These are phyloP conservation scores for Platanthera guangdongensis DNA, from an alignment of 106 monocot genomes.

Conservation along the genomic window DNA sequence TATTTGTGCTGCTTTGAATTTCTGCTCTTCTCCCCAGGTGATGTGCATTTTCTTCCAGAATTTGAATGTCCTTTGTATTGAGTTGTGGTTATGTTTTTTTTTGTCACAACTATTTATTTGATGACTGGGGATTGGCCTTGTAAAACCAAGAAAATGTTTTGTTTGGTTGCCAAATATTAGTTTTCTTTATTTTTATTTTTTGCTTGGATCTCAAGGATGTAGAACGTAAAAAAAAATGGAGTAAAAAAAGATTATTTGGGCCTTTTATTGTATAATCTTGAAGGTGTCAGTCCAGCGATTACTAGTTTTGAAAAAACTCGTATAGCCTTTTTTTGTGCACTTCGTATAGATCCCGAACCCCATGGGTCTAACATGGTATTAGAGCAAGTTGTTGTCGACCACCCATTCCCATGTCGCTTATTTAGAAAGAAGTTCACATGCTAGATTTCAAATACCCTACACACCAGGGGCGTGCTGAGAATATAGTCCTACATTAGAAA, in stretches of 20 bases:
- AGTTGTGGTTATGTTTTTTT: not conserved
- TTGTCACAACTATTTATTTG: not conserved
- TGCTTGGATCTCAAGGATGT: not conserved
- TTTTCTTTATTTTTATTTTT: not conserved
- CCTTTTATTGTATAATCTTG: too few relatives aligned
- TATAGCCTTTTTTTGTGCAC: too few relatives aligned
- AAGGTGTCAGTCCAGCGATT: too few relatives aligned
- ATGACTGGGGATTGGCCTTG: not conserved
- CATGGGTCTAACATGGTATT: too few relatives aligned
- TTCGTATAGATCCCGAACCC: too few relatives aligned
- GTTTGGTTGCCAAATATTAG: not conserved
- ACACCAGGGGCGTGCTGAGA: too few relatives aligned
- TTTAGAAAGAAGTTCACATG: too few relatives aligned
- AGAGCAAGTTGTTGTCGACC: too few relatives aligned
- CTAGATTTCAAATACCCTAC: too few relatives aligned
- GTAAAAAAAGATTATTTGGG: not conserved
- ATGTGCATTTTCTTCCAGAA: not conserved
- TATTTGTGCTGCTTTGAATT: not conserved
- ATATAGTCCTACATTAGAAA: too few relatives aligned
- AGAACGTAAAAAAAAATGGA: not conserved
- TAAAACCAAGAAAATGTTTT: not conserved
- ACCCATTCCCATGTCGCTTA: too few relatives aligned
- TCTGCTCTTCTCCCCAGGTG: not conserved
- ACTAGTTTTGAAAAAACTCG: too few relatives aligned
- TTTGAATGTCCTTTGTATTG: not conserved